These are phyloP conservation scores for Penstemon newberryi DNA, from an alignment of 257 asterid genomes.

Conservation along the genomic window DNA sequence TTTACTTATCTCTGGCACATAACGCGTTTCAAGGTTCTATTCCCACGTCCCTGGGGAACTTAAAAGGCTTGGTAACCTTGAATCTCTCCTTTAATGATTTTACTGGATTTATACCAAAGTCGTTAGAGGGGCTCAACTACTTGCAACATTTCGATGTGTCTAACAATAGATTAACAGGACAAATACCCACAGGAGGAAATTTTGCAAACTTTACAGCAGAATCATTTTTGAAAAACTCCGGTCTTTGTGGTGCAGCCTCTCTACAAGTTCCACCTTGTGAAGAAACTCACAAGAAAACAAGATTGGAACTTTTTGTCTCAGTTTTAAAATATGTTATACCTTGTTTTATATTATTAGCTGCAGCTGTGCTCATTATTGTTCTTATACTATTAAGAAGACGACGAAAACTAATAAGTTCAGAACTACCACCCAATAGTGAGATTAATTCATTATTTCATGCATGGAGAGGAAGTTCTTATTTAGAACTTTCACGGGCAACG, in stretches of 20 bases:
- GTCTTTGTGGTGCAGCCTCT: too few relatives aligned
- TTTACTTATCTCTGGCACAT: conserved; percentile 11
- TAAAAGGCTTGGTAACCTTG: not conserved
- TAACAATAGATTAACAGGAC: conserved; percentile 1
- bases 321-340: not conserved
- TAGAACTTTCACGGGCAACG: conserved; percentile 35
- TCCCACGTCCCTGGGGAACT: not conserved
- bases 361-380: not conserved
- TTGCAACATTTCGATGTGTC: conserved; percentile 11
- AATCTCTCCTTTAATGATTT: not conserved
- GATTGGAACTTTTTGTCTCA: not conserved
- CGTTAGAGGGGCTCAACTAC: not conserved
- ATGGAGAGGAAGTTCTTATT: conserved; percentile 26
- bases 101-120: conserved; percentile 1
- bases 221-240: not conserved
- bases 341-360: not conserved
- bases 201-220: conserved; percentile 33
- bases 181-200: conserved; percentile 29
- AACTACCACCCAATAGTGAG: too few relatives aligned
- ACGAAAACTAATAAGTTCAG: not conserved
- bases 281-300: conserved; percentile 3
- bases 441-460: too few relatives aligned
- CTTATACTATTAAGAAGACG: not conserved
- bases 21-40: not conserved
- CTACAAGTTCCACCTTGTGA: too few relatives aligned